Percentiles rank a stretch among this genome's conserved stretches.
phyloP scores from a whole-genome alignment of 2,329 filamentous ascomycete species.

The Aspergillus persii region DNA sequence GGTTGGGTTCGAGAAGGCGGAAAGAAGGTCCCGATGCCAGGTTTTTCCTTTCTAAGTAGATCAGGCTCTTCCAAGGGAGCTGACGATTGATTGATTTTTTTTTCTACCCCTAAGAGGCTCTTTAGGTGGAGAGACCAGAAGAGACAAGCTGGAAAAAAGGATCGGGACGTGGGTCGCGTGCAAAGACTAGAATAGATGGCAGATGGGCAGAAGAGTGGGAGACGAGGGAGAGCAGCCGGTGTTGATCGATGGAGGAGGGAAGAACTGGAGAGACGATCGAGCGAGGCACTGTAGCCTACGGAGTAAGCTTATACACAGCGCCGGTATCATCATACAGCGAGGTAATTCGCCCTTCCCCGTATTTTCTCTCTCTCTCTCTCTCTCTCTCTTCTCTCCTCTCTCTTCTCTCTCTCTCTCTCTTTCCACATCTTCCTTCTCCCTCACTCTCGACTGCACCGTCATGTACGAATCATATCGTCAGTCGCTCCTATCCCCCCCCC shows the following conservation, averaged over 20 bases:
- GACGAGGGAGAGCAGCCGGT: too few species aligned
- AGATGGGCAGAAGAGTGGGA: not conserved
- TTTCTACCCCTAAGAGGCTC: not conserved
- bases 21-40: not conserved
- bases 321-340: too few species aligned
- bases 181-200: not conserved
- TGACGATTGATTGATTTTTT: not conserved
- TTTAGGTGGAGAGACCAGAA: slow-evolving; percentile 3
- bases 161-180: slow-evolving; percentile 1
- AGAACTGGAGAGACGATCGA: too few species aligned
- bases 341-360: too few species aligned
- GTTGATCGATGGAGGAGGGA: too few species aligned
- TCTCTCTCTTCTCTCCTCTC: not conserved
- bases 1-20: not conserved
- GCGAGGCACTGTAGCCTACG: too few species aligned
- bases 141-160: not conserved
- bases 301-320: too few species aligned
- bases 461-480: slow-evolving; percentile 49
- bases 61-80: not conserved
- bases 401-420: not conserved
- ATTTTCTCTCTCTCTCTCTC: not conserved
- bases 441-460: not conserved
- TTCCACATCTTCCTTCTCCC: not conserved
- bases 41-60: not conserved
- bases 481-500: slow-evolving; percentile 15